A percentile compares a stretch with the other conserved stretches of the same genome.
Conservation (phyloP, 2,329 filamentous ascomycete species). For the Penicillium griseofulvum region DNA sequence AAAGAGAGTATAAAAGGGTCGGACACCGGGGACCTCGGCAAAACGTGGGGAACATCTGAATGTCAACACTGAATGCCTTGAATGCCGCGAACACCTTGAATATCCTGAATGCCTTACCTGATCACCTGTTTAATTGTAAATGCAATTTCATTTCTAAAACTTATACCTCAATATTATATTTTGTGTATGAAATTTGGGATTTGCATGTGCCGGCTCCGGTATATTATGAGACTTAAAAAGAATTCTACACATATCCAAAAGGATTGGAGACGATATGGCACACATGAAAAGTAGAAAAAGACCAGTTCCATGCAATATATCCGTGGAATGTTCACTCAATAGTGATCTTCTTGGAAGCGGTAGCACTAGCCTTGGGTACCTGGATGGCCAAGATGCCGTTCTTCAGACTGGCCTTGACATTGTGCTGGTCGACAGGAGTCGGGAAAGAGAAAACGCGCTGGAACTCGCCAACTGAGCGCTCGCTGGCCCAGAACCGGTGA, state of each 20-base stretch:
- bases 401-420: slow-evolving; percentile 60
- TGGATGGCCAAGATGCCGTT: slow-evolving; percentile 58
- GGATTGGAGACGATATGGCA: not conserved
- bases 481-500: slow-evolving; percentile 58
- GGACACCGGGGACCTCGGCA: slow-evolving; percentile 2
- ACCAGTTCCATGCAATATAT: too few relatives aligned
- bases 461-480: slow-evolving; percentile 60
- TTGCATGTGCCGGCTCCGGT: slow-evolving; percentile 14
- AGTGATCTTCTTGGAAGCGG: slow-evolving; percentile 52
- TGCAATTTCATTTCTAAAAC: too few relatives aligned
- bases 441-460: slow-evolving; percentile 60
- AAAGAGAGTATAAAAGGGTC: not conserved
- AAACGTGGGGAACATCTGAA: not conserved
- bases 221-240: too few relatives aligned
- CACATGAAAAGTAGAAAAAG: too few relatives aligned
- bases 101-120: not conserved
- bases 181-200: not conserved
- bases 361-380: slow-evolving; percentile 54
- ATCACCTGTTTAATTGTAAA: too few relatives aligned
- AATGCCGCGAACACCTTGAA: not conserved
- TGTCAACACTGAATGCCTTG: not conserved
- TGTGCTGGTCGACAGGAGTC: slow-evolving; percentile 56
- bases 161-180: not conserved
- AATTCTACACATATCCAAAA: not conserved
- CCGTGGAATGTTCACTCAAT: slow-evolving; percentile 48